Conservation (phyloP, 345 rosid genomes). For the Hibiscus mutabilis region DNA sequence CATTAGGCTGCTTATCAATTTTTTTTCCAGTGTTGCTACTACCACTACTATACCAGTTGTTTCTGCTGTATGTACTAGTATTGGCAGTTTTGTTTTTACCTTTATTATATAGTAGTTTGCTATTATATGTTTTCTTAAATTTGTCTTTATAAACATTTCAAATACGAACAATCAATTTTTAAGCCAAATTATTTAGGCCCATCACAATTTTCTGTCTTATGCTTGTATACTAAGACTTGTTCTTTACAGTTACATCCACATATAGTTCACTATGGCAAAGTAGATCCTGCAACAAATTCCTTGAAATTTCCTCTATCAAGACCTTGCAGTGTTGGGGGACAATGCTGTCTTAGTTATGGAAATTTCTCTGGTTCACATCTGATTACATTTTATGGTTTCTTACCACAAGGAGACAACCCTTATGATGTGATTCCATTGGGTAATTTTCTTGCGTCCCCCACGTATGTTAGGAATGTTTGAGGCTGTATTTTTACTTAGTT, state of each 20-base stretch:
- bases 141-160: not conserved
- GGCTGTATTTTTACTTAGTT: not conserved
- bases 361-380: slow-evolving; percentile 77
- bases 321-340: slow-evolving; percentile 61
- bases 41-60: not conserved
- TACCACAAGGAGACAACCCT: slow-evolving; percentile 71
- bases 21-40: not conserved
- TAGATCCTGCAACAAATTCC: slow-evolving; percentile 50
- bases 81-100: not conserved
- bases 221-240: not conserved
- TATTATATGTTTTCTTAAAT: not conserved
- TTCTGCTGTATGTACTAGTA: not conserved
- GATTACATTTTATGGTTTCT: slow-evolving; percentile 79
- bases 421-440: slow-evolving; percentile 84
- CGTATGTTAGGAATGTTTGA: not conserved
- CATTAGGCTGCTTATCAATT: not conserved
- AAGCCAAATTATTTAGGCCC: not conserved
- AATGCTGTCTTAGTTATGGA: slow-evolving; percentile 89
- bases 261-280: slow-evolving; percentile 72
- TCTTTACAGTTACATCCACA: slow-evolving; percentile 62
- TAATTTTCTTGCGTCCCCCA: slow-evolving; percentile 25
- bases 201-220: not conserved
- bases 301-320: slow-evolving; percentile 76
- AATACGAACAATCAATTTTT: not conserved
- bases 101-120: not conserved